Evolutionary conservation across 805 yeast species (phyloP).

Genomic region (Zygoascus tannicola): DNA sequence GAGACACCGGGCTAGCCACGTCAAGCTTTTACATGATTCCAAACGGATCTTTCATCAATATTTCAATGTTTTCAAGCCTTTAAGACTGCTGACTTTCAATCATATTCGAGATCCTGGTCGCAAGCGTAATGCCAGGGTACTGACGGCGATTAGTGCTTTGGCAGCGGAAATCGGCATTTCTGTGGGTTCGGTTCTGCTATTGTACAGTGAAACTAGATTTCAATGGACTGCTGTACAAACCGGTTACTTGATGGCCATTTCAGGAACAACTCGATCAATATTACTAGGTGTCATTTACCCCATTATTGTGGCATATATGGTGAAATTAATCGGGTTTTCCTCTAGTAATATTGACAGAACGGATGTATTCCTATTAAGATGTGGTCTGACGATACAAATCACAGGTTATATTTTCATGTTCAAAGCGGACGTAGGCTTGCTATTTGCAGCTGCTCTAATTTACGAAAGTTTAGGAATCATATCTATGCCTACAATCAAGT

Average conservation of each 20-base stretch:
- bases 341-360: slow-evolving; percentile 13
- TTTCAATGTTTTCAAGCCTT: slow-evolving; percentile 21
- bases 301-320: slow-evolving; percentile 10
- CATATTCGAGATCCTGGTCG: slow-evolving; percentile 10
- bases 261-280: slow-evolving; percentile 21
- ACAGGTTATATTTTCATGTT: slow-evolving; percentile 15
- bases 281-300: slow-evolving; percentile 21
- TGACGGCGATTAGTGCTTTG: slow-evolving; percentile 12
- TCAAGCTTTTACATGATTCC: neutral
- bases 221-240: slow-evolving; percentile 26
- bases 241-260: slow-evolving; percentile 24
- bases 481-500: slow-evolving; percentile 18
- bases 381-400: slow-evolving; percentile 13
- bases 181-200: slow-evolving; percentile 17
- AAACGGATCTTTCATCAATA: slow-evolving; percentile 4
- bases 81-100: slow-evolving; percentile 15
- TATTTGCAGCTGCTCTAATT: slow-evolving; percentile 10
- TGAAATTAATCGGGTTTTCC: slow-evolving; percentile 3
- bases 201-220: slow-evolving; percentile 23
- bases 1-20: slow-evolving; percentile 1
- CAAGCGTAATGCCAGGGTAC: slow-evolving; percentile 15
- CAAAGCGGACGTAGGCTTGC: slow-evolving; percentile 15
- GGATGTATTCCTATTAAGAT: slow-evolving; percentile 15
- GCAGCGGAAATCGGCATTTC: slow-evolving; percentile 13
- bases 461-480: slow-evolving; percentile 17